Base-by-base conservation (phyloP, 495 filamentous ascomycete species). In the Endocarpon pusillum region DNA sequence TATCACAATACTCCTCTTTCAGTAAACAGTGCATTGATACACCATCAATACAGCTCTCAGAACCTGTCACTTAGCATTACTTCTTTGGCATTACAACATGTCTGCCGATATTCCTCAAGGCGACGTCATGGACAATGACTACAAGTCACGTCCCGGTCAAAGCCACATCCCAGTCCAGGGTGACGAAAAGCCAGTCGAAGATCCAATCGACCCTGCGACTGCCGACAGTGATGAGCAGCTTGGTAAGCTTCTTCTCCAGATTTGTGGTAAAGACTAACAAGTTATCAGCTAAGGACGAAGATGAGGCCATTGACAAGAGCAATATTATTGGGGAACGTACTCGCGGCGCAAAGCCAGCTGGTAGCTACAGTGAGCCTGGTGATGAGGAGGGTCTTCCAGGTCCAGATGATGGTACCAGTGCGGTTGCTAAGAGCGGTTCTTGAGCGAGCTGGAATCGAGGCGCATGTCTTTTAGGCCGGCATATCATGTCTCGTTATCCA, bases 201-300 rank as follows among this genome's bases (percentile, higher is more conserved):
- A 67, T 23, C 56, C 57, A 5, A 59, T 66, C 8, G 42, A 60
- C 25, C 40, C 51, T 15, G 50, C 32, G 1, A 51, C 47, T 1
- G 62, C 63, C 0, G 62, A 75, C 38, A 55, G 59, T 2, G 62
- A 73, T 39, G 49, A 57, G 37, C 52, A 59, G 20, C 43, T 76
- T 3, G 54, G 69, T 73, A 52, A 21, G 55, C 49, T 34, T 21
- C 7, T 32, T 19, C 21, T 34, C 17, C 9, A 5, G 6, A 10
- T 20, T 20, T 4, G 12, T 34, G 14, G 12, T 14, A 31, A 31
- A n/a, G 12, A 40, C 29, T 15, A 30, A 20, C 32, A 21, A 29
- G 12, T 35, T 21, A 19, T 24, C 33, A 70, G 69, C 46, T 16
- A 49, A 48, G 5, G 69, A 73, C 39, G 69, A 72, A 1, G 42